Percentiles rank a stretch among this genome's conserved stretches.
These are phyloP conservation scores for Ceratobasidium sp. DNA, from an alignment of 1,284 basidiomycete genomes.

Conservation along the genomic window DNA sequence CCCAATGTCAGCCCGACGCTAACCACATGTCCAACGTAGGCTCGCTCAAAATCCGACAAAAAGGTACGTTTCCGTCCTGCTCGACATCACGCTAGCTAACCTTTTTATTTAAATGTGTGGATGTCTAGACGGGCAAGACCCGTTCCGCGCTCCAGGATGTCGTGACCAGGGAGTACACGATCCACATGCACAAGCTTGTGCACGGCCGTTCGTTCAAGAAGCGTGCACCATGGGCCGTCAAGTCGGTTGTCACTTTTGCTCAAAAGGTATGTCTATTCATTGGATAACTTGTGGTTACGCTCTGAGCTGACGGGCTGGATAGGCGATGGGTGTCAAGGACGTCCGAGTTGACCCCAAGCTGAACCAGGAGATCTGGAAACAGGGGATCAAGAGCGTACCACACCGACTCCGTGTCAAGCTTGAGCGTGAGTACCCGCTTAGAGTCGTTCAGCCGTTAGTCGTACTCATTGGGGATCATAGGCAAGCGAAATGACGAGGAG, in stretches of 20 bases:
- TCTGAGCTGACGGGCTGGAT: not conserved
- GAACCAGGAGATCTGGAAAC: slow-evolving; percentile 92
- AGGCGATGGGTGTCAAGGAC: slow-evolving; percentile 89
- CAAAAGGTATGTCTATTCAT: slow-evolving; percentile 60
- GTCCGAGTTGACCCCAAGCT: slow-evolving; percentile 91
- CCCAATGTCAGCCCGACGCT: not conserved
- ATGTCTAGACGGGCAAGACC: slow-evolving; percentile 83
- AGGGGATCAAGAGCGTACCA: slow-evolving; percentile 89
- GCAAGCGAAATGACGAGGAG: slow-evolving; percentile 93
- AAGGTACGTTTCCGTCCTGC: slow-evolving; percentile 9
- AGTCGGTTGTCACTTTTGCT: slow-evolving; percentile 89
- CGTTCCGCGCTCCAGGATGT: slow-evolving; percentile 95
- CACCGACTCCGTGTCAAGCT: slow-evolving; percentile 89
- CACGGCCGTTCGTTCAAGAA: slow-evolving; percentile 94
- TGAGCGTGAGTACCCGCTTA: slow-evolving; percentile 92
- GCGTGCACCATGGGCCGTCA: slow-evolving; percentile 92
- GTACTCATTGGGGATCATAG: slow-evolving; percentile 57
- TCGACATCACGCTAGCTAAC: no score
- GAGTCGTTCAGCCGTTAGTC: no score
- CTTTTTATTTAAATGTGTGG: no score
- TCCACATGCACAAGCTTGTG: slow-evolving; percentile 93
- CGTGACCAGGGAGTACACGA: slow-evolving; percentile 95
- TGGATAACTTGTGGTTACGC: no score
- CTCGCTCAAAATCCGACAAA: slow-evolving; percentile 38
- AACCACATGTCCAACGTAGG: not conserved